A percentile compares a stretch with the other conserved stretches of the same genome.
These are phyloP conservation scores for Mycosphaerelloides madeirae DNA, from an alignment of 2,329 filamentous ascomycete genomes.

Conservation along the genomic window DNA sequence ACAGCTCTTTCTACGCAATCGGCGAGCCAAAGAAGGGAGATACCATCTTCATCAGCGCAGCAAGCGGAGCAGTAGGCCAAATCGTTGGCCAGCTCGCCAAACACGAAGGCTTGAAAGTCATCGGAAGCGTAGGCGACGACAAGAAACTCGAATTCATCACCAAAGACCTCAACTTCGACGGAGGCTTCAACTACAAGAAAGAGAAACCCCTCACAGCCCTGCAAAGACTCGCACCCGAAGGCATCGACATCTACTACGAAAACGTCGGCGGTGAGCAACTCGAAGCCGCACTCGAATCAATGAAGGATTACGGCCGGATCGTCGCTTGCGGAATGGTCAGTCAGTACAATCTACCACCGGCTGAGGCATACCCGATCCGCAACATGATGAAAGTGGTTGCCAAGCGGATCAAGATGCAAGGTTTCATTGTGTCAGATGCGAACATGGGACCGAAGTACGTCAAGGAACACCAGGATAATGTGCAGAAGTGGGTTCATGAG, in stretches of 20 bases:
- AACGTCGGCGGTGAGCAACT: conserved; percentile 69
- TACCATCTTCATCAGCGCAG: conserved; percentile 77
- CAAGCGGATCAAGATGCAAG: conserved; percentile 66
- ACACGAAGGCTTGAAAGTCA: conserved; percentile 70
- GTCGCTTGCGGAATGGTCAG: conserved; percentile 62
- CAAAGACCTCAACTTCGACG: conserved; percentile 66
- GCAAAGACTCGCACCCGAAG: conserved; percentile 65
- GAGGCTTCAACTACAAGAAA: conserved; percentile 84
- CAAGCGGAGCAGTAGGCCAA: conserved; percentile 76
- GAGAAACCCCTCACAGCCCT: conserved; percentile 67
- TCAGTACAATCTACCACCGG: conserved; percentile 62
- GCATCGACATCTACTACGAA: conserved; percentile 79
- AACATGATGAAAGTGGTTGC: conserved; percentile 61
- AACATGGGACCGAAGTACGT: conserved; percentile 63
- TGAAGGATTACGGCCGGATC: conserved; percentile 67
- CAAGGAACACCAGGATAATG: conserved; percentile 68
- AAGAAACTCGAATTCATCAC: conserved; percentile 73
- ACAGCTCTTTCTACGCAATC: conserved; percentile 68
- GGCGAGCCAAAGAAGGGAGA: conserved; percentile 71
- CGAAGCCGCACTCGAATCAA: conserved; percentile 59
- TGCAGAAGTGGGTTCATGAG: conserved; percentile 71
- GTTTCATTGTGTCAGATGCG: conserved; percentile 65
- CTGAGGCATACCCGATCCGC: conserved; percentile 60
- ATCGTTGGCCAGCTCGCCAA: conserved; percentile 80
- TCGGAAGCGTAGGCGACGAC: conserved; percentile 74